phyloP scores from a whole-genome alignment of 306 rosid species.

The Mimosa bimucronata region DNA sequence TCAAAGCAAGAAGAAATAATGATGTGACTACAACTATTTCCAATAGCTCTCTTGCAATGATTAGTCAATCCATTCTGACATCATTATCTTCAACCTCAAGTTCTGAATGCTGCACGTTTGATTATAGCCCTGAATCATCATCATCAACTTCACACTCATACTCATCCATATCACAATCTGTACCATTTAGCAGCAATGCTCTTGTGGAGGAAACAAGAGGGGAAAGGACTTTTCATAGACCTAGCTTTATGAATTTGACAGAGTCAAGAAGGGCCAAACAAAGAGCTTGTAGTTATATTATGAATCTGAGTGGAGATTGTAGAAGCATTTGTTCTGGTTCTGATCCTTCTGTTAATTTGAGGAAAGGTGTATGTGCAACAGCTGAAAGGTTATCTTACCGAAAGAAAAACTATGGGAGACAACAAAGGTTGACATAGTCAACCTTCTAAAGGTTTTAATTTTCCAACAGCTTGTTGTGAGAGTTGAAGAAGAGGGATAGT shows the following conservation, averaged over 20 bases:
- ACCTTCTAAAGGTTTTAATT: conserved; percentile 6
- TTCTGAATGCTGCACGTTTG: conserved; percentile 62
- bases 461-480: conserved; percentile 57
- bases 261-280: conserved; percentile 68
- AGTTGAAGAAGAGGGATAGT: neutral
- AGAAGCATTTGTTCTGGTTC: conserved; percentile 58
- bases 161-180: conserved; percentile 48
- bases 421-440: conserved; percentile 24
- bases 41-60: conserved; percentile 40
- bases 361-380: conserved; percentile 55
- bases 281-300: conserved; percentile 34
- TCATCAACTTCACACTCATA: conserved; percentile 63
- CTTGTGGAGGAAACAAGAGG: conserved; percentile 38
- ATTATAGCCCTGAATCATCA: conserved; percentile 61
- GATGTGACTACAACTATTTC: conserved; percentile 61
- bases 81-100: conserved; percentile 69
- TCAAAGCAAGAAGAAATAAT: conserved; percentile 60
- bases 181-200: conserved; percentile 26
- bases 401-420: conserved; percentile 32
- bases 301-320: conserved; percentile 48
- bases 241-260: conserved; percentile 72
- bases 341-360: conserved; percentile 49
- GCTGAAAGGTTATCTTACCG: conserved; percentile 47
- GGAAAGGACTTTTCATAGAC: conserved; percentile 41
- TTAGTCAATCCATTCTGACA: conserved; percentile 53